These are phyloP conservation scores for Cryptosporidium sp. DNA, from an alignment of 169 alveolate genomes.

Conservation along the genomic window DNA sequence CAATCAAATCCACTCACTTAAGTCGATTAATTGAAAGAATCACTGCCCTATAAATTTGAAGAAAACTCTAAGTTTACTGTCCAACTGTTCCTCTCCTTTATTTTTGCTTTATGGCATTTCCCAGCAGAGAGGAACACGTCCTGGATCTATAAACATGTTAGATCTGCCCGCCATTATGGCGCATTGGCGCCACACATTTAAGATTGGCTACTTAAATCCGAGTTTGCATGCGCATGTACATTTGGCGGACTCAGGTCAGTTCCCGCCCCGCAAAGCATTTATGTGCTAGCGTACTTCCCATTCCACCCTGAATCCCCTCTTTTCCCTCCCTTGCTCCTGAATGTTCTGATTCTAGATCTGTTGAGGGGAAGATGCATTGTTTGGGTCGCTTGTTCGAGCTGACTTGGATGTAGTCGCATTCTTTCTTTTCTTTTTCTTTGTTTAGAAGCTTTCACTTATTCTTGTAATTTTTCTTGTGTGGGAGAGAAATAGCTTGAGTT, in stretches of 20 bases:
- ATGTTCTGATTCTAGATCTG: background rate
- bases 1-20: constrained; percentile 19
- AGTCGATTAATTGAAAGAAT: constrained; percentile 3
- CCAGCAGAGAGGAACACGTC: background rate
- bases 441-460: background rate
- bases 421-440: background rate
- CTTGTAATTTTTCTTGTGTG: background rate
- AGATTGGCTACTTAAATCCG: constrained; percentile 6
- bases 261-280: background rate
- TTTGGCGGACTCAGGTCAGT: background rate
- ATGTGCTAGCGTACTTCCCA: background rate
- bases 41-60: constrained; percentile 24
- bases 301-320: background rate
- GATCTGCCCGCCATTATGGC: constrained; percentile 37
- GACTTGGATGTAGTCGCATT: background rate
- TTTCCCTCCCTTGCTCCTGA: background rate
- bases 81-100: constrained; percentile 34
- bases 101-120: background rate
- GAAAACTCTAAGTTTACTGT: constrained; percentile 18
- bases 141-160: constrained; percentile 70
- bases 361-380: background rate
- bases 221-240: background rate
- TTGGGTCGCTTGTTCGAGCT: background rate
- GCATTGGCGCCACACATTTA: background rate
- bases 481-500: too few species aligned